Evolutionary conservation across 2,329 filamentous ascomycete genomes (phyloP), one percentile per base, ranked within the genome.

Genomic region (Nakataea oryzae): DNA sequence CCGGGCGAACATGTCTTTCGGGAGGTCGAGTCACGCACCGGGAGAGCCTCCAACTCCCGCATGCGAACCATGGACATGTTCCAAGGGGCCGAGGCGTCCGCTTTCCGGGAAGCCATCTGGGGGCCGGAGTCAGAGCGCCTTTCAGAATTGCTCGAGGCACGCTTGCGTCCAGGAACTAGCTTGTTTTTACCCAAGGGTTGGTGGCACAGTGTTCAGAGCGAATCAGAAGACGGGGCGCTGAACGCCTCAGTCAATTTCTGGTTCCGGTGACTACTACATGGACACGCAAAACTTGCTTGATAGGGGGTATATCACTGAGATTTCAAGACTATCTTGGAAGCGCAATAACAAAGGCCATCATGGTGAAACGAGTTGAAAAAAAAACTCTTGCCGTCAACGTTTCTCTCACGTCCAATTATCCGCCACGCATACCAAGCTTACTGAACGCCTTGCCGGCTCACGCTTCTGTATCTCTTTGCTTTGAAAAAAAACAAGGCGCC

Each of bases 41-140:
- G 74, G 1, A 67, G 67, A 54, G 66, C 67, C 3, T 75, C 26
- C 24, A 81, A 73, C 62, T 75, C 79, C 17, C 75, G 78, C 24
- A 78, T 97, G 66, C 81, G 92, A 62, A 89, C 90, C 0, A 81
- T 87, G 13, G 92, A 96, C 71, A 97, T 97, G 93, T 97, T 97
- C 92, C 80, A 86, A 60, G 92, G 92, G 0, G 74, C 76, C 2
- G 91, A 96, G 74, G 86, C 86, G 66, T 73, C 78, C 26, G 76
- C 81, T 2, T 73, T 97, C 17, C 85, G 93, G 66, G 75, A 81
- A 1, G 85, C 81, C 3, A 81, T 96, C 3, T 97, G 93, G 95
- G 75, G 73, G 2, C 66, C 68, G 3, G 70, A 70, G 2, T 65
- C 63, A 9, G 65, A 70, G 2, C 63, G 60, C 50, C 63, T 27